Evolutionary conservation across 176 grass and related monocot species (phyloP), one percentile per base, ranked within the genome.

Genomic region (Avena eriantha): DNA sequence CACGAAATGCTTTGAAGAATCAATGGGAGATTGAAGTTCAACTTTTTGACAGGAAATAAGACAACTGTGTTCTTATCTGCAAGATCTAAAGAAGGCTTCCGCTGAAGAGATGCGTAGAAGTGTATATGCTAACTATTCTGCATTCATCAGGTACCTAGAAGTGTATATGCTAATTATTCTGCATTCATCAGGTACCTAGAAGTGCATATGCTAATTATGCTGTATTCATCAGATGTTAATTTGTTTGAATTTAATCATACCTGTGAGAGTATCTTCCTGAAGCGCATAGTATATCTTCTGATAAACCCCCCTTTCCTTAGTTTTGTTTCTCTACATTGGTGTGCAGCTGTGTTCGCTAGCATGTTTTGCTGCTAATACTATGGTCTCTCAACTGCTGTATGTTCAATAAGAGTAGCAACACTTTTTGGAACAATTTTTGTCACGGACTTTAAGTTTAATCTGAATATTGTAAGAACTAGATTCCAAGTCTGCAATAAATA

Each of bases 41-140:
- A 31, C 77, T 71, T 69, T 76, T 57, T 90, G 70, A 21, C 90
- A 98, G 97, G 97, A 98, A 94, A 94, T 98, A 85, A 92, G 92
- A n/a, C 84, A 91, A 14, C 34, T 96, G 35, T 88, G 90, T 90
- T 91, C 90, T 35, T 96, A 96, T 85, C 54, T 98, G 88, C 97
- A 98, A 96, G 97, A 98, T 46, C 76, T 98, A 60, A 98, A 98
- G 88, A 98, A 98, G 85, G 97, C 90, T 90, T 98, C 97, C 64
- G 88, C 97, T 49, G 97, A 98, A 92, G 97, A 98, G 87, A 98
- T 98, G 97, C 94, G 94, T 23, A 94, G 31, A 89, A 96, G 94
- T 81, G 97, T 98, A 64, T 96, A 96, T 80, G 94, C 97, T 21
- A 98, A 98, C 43, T 98, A 98, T 91, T 76, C 97, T 71, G 86